A percentile compares a stretch with the other conserved stretches of the same genome.
Conservation (phyloP, 331 rosid species). For the Stylosanthes scabra region DNA sequence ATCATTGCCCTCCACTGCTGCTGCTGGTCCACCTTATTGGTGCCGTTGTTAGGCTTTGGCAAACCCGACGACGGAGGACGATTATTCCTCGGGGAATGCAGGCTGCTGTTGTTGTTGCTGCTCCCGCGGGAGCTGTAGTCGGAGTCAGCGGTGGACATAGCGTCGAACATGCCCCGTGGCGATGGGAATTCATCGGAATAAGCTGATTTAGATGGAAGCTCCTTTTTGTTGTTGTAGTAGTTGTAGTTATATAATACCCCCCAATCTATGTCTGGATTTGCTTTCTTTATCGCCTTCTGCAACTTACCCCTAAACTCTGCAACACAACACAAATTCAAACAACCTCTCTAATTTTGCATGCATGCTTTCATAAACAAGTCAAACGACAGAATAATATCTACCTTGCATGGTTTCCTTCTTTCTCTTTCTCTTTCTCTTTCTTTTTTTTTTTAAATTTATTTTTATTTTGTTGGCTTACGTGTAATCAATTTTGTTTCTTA, state of each 20-base stretch:
- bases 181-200: slow-evolving; percentile 52
- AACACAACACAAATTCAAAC: background rate
- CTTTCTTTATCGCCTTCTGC: slow-evolving; percentile 33
- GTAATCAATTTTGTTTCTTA: background rate
- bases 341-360: slow-evolving; percentile 1
- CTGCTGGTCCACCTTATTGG: slow-evolving; percentile 21
- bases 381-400: background rate
- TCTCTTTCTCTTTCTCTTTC: too few relatives aligned
- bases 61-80: background rate
- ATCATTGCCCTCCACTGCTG: slow-evolving; percentile 68
- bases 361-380: background rate
- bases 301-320: slow-evolving; percentile 27
- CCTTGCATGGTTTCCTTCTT: background rate
- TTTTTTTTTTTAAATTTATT: background rate
- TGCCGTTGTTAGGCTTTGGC: background rate
- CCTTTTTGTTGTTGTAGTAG: background rate
- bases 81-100: slow-evolving; percentile 44
- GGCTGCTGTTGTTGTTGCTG: slow-evolving; percentile 35
- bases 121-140: slow-evolving; percentile 58
- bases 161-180: slow-evolving; percentile 78
- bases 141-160: slow-evolving; percentile 50
- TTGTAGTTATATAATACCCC: too few relatives aligned
- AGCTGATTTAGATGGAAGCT: background rate
- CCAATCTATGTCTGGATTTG: slow-evolving; percentile 31
- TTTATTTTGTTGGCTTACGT: background rate